Base-by-base conservation (phyloP, 768 basidiomycete genomes). In the Tulasnella sp. region DNA sequence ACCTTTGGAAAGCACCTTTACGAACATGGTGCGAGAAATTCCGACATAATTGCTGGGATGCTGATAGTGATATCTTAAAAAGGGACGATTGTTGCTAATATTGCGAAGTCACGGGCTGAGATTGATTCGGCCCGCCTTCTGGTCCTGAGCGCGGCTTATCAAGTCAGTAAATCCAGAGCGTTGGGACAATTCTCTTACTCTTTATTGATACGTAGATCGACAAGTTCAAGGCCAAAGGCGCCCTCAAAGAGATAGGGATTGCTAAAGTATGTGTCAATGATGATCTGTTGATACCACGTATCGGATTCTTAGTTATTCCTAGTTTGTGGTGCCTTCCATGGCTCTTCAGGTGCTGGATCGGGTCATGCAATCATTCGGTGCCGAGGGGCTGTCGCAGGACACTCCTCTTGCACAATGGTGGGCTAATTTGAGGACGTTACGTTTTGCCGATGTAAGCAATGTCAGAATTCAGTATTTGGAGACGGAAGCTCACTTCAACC, bases 321-420 rank as follows among this genome's bases (percentile, higher is more conserved):
- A 98, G 92, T 93, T 95, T 60, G 81, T 90, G 32, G 89, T 98
- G 9, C 95, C 95, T 10, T 74, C 75, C 0, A 88, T 93, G 84
- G 93, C 91, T 0, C 71, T 86, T 42, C 68, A 70, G 20, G 83
- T 99, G 40, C 73, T 98, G 33, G 95, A 99, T 67, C 81, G 90
- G n/a, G 83, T 90, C 2, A 96, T 98, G 45, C 95, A 99, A 69
- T 72, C 85, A 0, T 90, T 83, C 60, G 95, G 95, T 46, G 95
- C 91, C n/a, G 93, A 96, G 66, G 95, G 95, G 29, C 69, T 99
- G 39, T 85, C 76, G 20, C 89, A 95, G 66, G 93, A 98, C 59
- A 81, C 81, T 31, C 76, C 78, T 19, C 75, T 99, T 29, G 90
- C 93, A 0, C 61, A 65, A 44, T 72, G 74, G 53, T 96, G 79